phyloP scores from a whole-genome alignment of 1,139 yeast genomes.

The Debaryomyces nepalensis region DNA sequence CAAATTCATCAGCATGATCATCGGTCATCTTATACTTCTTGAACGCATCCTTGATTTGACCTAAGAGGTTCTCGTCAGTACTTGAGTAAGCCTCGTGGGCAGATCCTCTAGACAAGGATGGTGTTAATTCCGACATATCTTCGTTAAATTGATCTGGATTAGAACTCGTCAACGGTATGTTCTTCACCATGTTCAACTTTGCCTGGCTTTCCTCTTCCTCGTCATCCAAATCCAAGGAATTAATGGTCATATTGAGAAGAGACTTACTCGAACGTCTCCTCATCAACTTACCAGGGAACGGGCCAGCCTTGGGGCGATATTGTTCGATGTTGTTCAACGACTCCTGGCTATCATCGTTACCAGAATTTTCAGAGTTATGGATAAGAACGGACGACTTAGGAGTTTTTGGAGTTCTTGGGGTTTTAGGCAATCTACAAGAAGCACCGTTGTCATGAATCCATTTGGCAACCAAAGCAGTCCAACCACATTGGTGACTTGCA shows the following conservation, averaged over 20 bases:
- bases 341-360: conserved; percentile 22
- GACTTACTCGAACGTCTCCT: conserved; percentile 78
- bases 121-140: conserved; percentile 33
- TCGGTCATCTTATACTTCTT: conserved; percentile 45
- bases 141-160: conserved; percentile 21
- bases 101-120: conserved; percentile 41
- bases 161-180: conserved; percentile 5
- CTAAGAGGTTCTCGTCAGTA: conserved; percentile 46
- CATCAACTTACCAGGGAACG: conserved; percentile 57
- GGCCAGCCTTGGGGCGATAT: conserved; percentile 50
- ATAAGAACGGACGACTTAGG: conserved; percentile 34
- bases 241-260: conserved; percentile 65
- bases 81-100: conserved; percentile 34
- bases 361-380: conserved; percentile 27
- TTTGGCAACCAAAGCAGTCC: conserved; percentile 95
- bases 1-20: conserved; percentile 60
- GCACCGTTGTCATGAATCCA: conserved; percentile 92
- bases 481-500: conserved; percentile 94
- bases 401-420: conserved; percentile 53
- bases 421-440: conserved; percentile 57
- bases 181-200: conserved; percentile 7
- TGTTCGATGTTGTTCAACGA: conserved; percentile 33
- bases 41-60: conserved; percentile 60
- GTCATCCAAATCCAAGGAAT: conserved; percentile 66
- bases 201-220: conserved; percentile 47